These are phyloP conservation scores for Cladochytrium replicatum DNA, from an alignment of 192 early-diverging fungal genomes.

Conservation along the genomic window DNA sequence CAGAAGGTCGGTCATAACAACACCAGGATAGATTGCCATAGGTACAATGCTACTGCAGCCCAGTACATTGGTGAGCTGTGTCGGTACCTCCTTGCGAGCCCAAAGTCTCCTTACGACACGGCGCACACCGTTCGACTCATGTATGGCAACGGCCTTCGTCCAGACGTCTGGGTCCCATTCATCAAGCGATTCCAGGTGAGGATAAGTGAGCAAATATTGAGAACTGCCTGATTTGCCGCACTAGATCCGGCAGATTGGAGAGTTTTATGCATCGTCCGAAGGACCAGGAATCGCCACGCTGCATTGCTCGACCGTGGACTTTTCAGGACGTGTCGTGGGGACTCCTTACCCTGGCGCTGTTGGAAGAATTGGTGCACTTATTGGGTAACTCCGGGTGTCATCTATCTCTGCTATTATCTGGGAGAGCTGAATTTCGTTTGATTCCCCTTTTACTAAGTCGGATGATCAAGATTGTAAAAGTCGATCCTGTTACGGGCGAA, in stretches of 20 bases:
- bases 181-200: slow-evolving; percentile 54
- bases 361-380: slow-evolving; percentile 39
- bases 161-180: slow-evolving; percentile 56
- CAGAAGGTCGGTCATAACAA: no score
- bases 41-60: slow-evolving; percentile 12
- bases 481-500: slow-evolving; percentile 47
- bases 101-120: slow-evolving; percentile 13
- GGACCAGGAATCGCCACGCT: slow-evolving; percentile 37
- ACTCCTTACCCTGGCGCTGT: slow-evolving; percentile 45
- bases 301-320: no score
- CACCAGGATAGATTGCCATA: slow-evolving; percentile 18
- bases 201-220: no score
- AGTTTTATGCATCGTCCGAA: slow-evolving; percentile 61
- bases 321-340: no score
- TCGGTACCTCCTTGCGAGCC: slow-evolving; percentile 48
- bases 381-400: slow-evolving; percentile 17
- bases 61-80: slow-evolving; percentile 64
- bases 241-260: slow-evolving; percentile 43
- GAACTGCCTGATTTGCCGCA: no score
- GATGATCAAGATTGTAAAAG: slow-evolving; percentile 37
- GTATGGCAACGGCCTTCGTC: slow-evolving; percentile 60
- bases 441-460: slow-evolving; percentile 18
- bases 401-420: slow-evolving; percentile 16
- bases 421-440: slow-evolving; percentile 1
- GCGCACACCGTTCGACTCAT: slow-evolving; percentile 42